Percentiles rank a stretch among this genome's conserved stretches.
Conservation (phyloP, 2,329 filamentous ascomycete genomes). For the Cordyceps javanica region DNA sequence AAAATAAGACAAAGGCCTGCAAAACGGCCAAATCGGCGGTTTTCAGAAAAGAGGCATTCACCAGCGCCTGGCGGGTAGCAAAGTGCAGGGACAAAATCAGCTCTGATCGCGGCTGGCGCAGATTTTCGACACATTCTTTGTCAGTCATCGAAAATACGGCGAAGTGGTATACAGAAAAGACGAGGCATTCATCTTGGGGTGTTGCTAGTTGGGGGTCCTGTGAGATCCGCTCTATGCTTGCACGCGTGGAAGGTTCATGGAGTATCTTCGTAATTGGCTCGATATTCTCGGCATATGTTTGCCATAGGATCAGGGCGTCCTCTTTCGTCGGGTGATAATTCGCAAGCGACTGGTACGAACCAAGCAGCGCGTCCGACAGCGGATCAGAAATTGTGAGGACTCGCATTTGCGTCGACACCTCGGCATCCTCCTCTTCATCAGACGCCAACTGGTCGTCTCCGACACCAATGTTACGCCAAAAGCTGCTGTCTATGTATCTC, state of each 20-base stretch:
- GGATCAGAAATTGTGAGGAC: background rate
- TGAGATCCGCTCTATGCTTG: slow-evolving; percentile 17
- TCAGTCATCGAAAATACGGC: slow-evolving; percentile 35
- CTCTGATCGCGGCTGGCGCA: slow-evolving; percentile 29
- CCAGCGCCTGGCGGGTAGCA: slow-evolving; percentile 41
- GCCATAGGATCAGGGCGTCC: slow-evolving; percentile 21
- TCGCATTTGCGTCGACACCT: background rate
- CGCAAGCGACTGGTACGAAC: background rate
- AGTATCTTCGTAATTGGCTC: slow-evolving; percentile 22
- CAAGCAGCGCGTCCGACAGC: background rate
- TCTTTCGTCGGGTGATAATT: slow-evolving; percentile 19
- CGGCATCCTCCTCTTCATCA: background rate
- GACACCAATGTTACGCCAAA: slow-evolving; percentile 10
- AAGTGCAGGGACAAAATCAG: slow-evolving; percentile 32
- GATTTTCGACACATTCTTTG: slow-evolving; percentile 31
- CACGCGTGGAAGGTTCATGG: slow-evolving; percentile 20
- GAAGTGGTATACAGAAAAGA: slow-evolving; percentile 39
- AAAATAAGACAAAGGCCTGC: slow-evolving; percentile 45
- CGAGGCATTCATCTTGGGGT: slow-evolving; percentile 28
- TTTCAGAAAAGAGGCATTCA: slow-evolving; percentile 43
- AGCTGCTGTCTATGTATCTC: slow-evolving; percentile 34
- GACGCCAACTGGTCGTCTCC: background rate
- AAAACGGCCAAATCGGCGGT: slow-evolving; percentile 47
- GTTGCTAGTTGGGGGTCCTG: slow-evolving; percentile 17
- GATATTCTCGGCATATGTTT: slow-evolving; percentile 19